Evolutionary conservation across 2,329 filamentous ascomycete genomes (phyloP).

Genomic region (Nakataea oryzae): DNA sequence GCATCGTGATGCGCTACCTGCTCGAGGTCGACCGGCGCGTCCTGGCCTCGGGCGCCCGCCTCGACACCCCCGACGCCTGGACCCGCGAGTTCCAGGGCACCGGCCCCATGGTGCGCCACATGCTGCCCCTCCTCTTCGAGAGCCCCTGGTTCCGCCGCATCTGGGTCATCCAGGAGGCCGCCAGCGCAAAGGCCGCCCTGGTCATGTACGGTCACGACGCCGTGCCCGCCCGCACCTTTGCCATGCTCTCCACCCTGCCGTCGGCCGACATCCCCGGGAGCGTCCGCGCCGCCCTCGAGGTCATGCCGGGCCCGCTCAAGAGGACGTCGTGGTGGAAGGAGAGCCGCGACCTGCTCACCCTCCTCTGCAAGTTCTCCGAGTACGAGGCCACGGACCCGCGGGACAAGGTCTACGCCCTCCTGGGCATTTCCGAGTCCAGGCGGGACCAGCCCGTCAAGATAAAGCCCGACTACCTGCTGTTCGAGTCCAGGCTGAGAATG

Average conservation of each 20-base stretch:
- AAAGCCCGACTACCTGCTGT: neutral
- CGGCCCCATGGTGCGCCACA: neutral
- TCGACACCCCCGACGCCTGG: neutral
- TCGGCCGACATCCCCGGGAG: neutral
- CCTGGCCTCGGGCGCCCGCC: neutral
- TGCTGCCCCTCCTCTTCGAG: neutral
- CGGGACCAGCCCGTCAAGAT: neutral
- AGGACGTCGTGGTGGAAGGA: neutral
- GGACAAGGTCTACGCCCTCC: neutral
- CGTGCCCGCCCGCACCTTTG: neutral
- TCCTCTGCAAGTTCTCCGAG: neutral
- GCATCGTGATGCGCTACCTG: neutral
- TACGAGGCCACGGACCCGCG: neutral
- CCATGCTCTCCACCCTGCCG: neutral
- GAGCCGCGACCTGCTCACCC: neutral
- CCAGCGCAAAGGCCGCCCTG: neutral
- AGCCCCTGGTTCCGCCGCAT: neutral
- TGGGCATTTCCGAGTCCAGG: neutral
- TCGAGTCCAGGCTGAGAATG: neutral
- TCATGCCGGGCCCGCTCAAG: neutral
- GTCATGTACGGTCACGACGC: neutral
- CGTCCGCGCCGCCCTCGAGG: neutral
- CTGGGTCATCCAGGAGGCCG: neutral
- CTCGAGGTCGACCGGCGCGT: too few species aligned
- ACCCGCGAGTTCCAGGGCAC: neutral